Conservation (phyloP, 2,329 filamentous ascomycete genomes). For the Pseudogymnoascus sp. region DNA sequence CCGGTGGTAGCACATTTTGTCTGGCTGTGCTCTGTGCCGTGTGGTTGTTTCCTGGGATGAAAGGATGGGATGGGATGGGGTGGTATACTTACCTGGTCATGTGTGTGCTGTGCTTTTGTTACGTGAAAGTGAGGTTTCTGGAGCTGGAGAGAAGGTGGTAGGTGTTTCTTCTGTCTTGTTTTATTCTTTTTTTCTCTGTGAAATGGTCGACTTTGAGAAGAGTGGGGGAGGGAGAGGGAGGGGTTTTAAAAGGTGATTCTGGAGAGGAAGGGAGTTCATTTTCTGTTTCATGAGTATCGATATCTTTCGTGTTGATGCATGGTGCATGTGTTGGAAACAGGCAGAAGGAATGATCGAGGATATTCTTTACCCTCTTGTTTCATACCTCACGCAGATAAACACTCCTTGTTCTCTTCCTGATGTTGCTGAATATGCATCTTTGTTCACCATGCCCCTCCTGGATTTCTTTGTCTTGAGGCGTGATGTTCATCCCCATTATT, state of each 20-base stretch:
- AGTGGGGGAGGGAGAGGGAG: too few relatives aligned
- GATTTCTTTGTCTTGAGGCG: not conserved
- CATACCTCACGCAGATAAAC: not conserved
- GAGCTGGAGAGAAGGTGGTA: not conserved
- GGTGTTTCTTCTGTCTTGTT: not conserved
- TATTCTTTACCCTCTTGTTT: not conserved
- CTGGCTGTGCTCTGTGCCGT: not conserved
- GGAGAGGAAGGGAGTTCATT: not conserved
- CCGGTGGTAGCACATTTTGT: constrained; percentile 27
- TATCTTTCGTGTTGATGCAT: not conserved
- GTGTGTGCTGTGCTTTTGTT: not conserved
- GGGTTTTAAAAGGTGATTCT: not conserved
- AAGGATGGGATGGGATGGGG: not conserved
- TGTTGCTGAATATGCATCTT: not conserved
- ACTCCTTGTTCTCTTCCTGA: not conserved
- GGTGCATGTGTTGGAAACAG: not conserved
- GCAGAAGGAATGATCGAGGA: not conserved
- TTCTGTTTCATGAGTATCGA: not conserved
- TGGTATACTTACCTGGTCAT: not conserved
- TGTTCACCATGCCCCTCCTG: not conserved
- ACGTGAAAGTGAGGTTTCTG: not conserved
- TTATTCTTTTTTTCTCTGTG: not conserved
- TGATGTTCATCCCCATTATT: not conserved
- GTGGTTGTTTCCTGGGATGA: too few relatives aligned
- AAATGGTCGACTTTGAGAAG: not conserved